These are phyloP conservation scores for Trichoderma orchidacearum DNA, from an alignment of 495 filamentous ascomycete genomes.

Conservation along the genomic window DNA sequence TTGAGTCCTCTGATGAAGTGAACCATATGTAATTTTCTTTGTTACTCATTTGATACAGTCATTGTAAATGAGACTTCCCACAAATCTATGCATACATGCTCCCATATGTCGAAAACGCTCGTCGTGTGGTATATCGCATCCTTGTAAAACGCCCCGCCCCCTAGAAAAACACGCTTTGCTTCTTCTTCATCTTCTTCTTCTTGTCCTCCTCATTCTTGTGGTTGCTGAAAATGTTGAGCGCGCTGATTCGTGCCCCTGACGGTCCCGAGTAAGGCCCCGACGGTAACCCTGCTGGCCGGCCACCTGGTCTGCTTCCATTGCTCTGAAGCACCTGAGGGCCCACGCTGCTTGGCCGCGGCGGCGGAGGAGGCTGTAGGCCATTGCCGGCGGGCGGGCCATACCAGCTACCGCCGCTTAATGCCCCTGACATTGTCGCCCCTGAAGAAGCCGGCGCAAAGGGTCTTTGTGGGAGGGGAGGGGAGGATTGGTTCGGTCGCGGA, in stretches of 20 bases:
- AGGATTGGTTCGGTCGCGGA: constrained; percentile 10
- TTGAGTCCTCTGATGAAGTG: too few species aligned
- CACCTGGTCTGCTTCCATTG: not conserved
- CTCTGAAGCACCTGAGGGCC: constrained; percentile 13
- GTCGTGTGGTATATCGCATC: too few species aligned
- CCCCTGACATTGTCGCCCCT: not conserved
- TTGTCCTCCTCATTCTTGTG: constrained; percentile 16
- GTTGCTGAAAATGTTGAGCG: constrained; percentile 11
- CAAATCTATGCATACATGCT: too few species aligned
- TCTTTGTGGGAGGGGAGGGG: constrained; percentile 6
- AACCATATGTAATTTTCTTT: too few species aligned
- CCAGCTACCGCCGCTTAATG: not conserved
- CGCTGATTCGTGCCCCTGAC: constrained; percentile 7
- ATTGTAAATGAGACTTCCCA: too few species aligned
- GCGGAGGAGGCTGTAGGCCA: constrained; percentile 13
- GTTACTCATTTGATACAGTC: too few species aligned
- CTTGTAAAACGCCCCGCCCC: not conserved
- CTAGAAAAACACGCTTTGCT: constrained; percentile 29
- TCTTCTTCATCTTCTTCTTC: constrained; percentile 25
- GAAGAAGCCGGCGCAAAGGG: not conserved
- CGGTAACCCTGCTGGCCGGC: constrained; percentile 7
- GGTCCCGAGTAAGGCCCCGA: constrained; percentile 3
- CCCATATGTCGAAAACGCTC: too few species aligned
- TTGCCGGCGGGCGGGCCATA: not conserved
- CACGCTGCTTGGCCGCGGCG: constrained; percentile 26